A percentile compares a stretch with the other conserved stretches of the same genome.
phyloP scores from a whole-genome alignment of 768 basidiomycete genomes.

The Suillus sp. region DNA sequence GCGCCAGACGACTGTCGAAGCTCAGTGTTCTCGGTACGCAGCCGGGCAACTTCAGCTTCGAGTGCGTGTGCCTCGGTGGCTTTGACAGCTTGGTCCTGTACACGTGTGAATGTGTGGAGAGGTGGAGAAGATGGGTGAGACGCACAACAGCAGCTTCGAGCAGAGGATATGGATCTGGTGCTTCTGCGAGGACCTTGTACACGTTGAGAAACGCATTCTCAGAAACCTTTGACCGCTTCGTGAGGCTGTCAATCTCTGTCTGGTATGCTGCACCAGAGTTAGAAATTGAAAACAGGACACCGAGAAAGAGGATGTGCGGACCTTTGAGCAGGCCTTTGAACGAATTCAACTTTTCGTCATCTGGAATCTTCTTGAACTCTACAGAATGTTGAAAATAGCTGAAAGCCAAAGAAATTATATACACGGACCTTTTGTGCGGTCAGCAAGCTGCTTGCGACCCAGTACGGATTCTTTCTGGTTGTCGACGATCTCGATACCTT shows the following conservation, averaged over 20 bases:
- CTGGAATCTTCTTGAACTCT: slow-evolving; percentile 98
- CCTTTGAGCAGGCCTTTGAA: slow-evolving; percentile 93
- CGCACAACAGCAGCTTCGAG: slow-evolving; percentile 90
- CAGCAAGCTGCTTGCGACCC: slow-evolving; percentile 90
- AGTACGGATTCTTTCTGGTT: slow-evolving; percentile 98
- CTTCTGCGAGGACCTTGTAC: slow-evolving; percentile 95
- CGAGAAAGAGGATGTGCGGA: slow-evolving; percentile 31
- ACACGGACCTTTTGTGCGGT: slow-evolving; percentile 90
- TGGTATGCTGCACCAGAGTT: slow-evolving; percentile 72
- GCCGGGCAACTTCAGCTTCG: slow-evolving; percentile 68
- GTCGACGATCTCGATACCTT: slow-evolving; percentile 95
- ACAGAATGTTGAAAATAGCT: slow-evolving; percentile 1
- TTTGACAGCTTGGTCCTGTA: slow-evolving; percentile 91
- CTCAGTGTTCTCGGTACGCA: slow-evolving; percentile 83
- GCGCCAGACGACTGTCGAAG: slow-evolving; percentile 70
- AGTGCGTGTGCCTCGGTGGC: slow-evolving; percentile 77
- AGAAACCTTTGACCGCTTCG: slow-evolving; percentile 86
- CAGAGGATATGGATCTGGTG: slow-evolving; percentile 95
- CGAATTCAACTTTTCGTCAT: slow-evolving; percentile 81
- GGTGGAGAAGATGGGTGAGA: slow-evolving; percentile 13
- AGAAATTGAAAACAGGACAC: not conserved
- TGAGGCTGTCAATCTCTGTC: slow-evolving; percentile 93
- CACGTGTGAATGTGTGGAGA: not conserved
- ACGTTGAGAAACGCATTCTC: slow-evolving; percentile 97
- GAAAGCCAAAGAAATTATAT: not conserved